These are phyloP conservation scores for Erythrophleum fordii DNA, from an alignment of 306 rosid genomes.

Conservation along the genomic window DNA sequence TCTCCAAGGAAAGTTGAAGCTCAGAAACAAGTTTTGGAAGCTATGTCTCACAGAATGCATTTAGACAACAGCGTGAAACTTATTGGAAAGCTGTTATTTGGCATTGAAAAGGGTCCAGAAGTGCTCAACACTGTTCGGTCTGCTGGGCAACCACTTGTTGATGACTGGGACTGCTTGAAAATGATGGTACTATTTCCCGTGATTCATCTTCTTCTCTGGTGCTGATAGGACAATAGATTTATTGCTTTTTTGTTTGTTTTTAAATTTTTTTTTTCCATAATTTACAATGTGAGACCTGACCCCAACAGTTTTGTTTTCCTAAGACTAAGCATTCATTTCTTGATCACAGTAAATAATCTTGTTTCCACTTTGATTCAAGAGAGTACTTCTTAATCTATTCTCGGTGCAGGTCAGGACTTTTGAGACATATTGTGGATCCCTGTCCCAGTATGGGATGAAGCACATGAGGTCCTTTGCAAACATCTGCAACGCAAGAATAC, in stretches of 20 bases:
- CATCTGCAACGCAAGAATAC: conserved; percentile 83
- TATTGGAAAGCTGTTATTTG: conserved; percentile 79
- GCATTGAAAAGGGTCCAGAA: conserved; percentile 75
- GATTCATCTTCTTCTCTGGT: conserved; percentile 10
- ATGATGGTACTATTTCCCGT: conserved; percentile 55
- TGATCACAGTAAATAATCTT: conserved; percentile 1
- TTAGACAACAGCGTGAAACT: conserved; percentile 76
- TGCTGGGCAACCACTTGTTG: conserved; percentile 77
- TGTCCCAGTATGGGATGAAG: conserved; percentile 97
- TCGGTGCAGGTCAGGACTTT: conserved; percentile 76
- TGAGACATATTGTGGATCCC: conserved; percentile 89
- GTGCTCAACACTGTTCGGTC: conserved; percentile 62
- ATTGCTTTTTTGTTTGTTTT: conserved; percentile 5
- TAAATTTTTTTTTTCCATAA: conserved; percentile 17
- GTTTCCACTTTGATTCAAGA: conserved; percentile 27
- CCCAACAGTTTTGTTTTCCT: neutral
- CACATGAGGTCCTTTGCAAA: conserved; percentile 93
- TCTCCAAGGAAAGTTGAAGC: conserved; percentile 72
- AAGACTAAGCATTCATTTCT: neutral
- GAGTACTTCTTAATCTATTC: neutral
- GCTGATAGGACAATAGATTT: conserved; percentile 16
- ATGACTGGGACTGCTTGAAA: conserved; percentile 89
- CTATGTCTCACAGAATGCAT: conserved; percentile 88
- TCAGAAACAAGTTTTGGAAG: conserved; percentile 83
- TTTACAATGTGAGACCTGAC: conserved; percentile 15